Conservation (phyloP, 495 filamentous ascomycete genomes). For the Recurvomyces mirabilis region DNA sequence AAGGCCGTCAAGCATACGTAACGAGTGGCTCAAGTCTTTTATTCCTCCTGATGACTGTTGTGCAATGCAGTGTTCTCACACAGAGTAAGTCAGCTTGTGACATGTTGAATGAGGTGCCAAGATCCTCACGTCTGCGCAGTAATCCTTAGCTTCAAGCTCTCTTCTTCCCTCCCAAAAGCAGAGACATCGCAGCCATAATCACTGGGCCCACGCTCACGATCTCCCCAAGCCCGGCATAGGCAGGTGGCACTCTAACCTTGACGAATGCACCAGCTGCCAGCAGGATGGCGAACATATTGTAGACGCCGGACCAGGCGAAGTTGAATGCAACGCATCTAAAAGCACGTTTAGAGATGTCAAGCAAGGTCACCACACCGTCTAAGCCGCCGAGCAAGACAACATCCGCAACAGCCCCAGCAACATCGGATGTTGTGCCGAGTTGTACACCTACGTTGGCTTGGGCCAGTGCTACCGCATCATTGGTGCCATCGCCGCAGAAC, state of each 20-base stretch:
- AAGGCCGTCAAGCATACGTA: no score
- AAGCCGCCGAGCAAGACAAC: not conserved
- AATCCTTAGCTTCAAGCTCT: no score
- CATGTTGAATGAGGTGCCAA: no score
- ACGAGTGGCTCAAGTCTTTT: no score
- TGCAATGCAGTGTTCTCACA: no score
- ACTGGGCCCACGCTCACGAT: constrained; percentile 67
- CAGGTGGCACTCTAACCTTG: constrained; percentile 52
- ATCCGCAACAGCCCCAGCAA: not conserved
- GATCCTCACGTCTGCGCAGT: no score
- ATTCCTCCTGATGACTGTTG: no score
- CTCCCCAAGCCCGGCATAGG: constrained; percentile 66
- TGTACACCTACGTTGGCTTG: constrained; percentile 61
- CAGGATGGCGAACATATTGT: constrained; percentile 61
- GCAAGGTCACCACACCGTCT: not conserved
- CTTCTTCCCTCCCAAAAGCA: no score
- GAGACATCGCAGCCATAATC: constrained; percentile 42
- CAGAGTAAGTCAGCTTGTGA: no score
- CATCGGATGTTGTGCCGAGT: constrained; percentile 48
- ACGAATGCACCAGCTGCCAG: constrained; percentile 60
- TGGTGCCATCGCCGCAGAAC: constrained; percentile 70
- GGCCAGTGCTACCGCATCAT: constrained; percentile 63
- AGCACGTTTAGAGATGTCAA: not conserved
- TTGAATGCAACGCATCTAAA: constrained; percentile 52
- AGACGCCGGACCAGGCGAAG: constrained; percentile 61